phyloP scores from a whole-genome alignment of 23 red algal species.

The Gracilaria domingensis region DNA sequence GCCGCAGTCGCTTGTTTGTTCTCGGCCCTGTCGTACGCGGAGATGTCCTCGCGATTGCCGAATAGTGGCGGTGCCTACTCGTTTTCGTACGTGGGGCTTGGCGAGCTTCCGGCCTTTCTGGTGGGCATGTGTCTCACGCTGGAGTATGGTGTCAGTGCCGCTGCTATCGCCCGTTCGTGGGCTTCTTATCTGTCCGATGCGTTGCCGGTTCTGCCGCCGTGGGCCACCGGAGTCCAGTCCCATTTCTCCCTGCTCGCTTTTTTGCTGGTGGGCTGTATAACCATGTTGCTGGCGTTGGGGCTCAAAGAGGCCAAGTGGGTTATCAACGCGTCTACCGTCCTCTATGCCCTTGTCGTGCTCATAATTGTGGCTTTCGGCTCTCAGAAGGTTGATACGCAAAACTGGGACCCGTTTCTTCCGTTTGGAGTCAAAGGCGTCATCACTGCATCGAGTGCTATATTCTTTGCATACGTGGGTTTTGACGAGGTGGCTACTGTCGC shows the following conservation, averaged over 20 bases:
- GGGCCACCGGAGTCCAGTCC: conserved; percentile 36
- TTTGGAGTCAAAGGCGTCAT: conserved; percentile 75
- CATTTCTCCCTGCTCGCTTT: conserved; percentile 62
- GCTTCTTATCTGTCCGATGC: conserved; percentile 79
- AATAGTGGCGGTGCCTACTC: conserved; percentile 86
- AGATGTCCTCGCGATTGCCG: conserved; percentile 85
- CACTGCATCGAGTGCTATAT: conserved; percentile 71
- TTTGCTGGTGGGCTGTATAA: conserved; percentile 60
- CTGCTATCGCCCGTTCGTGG: conserved; percentile 89
- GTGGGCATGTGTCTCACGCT: conserved; percentile 91
- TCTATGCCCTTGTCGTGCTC: conserved; percentile 75
- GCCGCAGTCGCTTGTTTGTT: conserved; percentile 80
- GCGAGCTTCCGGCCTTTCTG: conserved; percentile 84
- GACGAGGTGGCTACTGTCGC: conserved; percentile 92
- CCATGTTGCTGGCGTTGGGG: conserved; percentile 65
- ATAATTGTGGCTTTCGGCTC: conserved; percentile 66
- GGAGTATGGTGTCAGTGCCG: conserved; percentile 91
- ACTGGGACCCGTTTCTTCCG: conserved; percentile 89
- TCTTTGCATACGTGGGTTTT: conserved; percentile 94
- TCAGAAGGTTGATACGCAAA: conserved; percentile 52
- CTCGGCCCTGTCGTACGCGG: conserved; percentile 87
- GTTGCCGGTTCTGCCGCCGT: conserved; percentile 29
- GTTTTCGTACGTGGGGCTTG: conserved; percentile 89
- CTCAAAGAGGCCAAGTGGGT: conserved; percentile 90
- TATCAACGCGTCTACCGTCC: conserved; percentile 74